Base-by-base conservation (phyloP, 2,329 filamentous ascomycete species). In the Neofusicoccum laricinum region DNA sequence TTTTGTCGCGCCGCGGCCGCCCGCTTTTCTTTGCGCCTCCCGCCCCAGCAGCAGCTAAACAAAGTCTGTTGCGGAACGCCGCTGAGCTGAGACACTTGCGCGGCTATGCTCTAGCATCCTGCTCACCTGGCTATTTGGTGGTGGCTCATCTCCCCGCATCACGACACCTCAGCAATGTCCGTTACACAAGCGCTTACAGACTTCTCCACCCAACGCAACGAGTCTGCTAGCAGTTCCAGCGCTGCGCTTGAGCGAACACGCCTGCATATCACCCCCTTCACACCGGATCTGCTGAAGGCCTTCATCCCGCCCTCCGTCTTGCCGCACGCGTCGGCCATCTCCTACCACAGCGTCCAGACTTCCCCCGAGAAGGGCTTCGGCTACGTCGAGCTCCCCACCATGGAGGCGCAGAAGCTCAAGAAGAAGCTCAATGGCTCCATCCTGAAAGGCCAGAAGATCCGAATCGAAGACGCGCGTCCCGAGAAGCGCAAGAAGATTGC, bases 291-390 rank as follows among this genome's bases (percentile, higher is more conserved):
- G 17, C 82, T 95, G 64, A 84, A 86, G 64, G 82, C 89, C 55
- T 86, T 96, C 66, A 77, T 99, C 53, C 88, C 91, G 21, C 82
- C 88, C 0, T 85, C 89, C 0, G 73, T 91, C 14, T 85, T 87
- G 40, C 82, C 87, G 14, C 81, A 81, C 50, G 92, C 91, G 19
- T 87, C 87, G 66, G 91, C 93, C 73, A 86, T 97, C 61, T 97
- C 93, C n/a, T 97, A 90, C 78, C 94, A 98, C 77, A 82, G 83
- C 4, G 80, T 97, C 69, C 86, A 92, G 73, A 93, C 93, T 0
- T 97, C 96, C 68, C 94, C 94, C 14, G 95, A 99, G 69, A 90
- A 87, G 74, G 89, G 86, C 61, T 99, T 92, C 86, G 95, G 94
- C 64, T 99, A 91, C 79, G 82, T 98, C 66, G 93, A 96, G 51